Evolutionary conservation across 345 rosid genomes (phyloP), one percentile per base, ranked within the genome.

Genomic region (Eucalyptus melliodora): DNA sequence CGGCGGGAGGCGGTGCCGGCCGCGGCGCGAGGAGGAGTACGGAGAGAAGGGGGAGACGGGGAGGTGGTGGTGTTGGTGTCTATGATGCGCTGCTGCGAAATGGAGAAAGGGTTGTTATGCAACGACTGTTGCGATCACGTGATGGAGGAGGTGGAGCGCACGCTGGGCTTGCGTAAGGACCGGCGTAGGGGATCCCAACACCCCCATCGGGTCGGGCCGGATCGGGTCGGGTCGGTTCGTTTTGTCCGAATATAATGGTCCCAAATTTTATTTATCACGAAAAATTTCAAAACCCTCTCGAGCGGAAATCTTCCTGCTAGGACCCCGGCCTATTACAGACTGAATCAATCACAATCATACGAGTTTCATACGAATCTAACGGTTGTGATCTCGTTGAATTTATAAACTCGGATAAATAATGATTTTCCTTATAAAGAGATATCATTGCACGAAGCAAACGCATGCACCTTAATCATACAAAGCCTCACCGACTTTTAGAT

Each of bases 271-370:
- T 8, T 10, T 37, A 19, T 17, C 26, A 0, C 26, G 8, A 37
- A 69, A 34, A 17, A 17, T 40, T 2, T 69, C 44, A 37, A 19
- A 72, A 34, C 26, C 11, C 81, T 9, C 77, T 14, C 2, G 2
- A n/a, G 21, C 0, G 3, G 6, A 65, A n/a, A n/a, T 3, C 24
- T 34, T 34, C 2, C 13, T 5, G 3, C 3, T 31, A 8, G 6
- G 7, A 3, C 24, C 81, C 40, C 4, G 0, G 12, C 1, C 42
- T 11, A 2, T 7, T 34, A 34, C 3, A 9, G 0, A 34, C 13
- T 3, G 5, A 42, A 72, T 17, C 45, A 11, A 37, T 72, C 27
- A 11, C 15, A 37, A 72, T 11, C 26, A 19, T 3, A 34, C 7
- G 13, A 17, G 13, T 34, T 21, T 16, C 1, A 1, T 19, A 13